Base-by-base conservation (phyloP, 768 basidiomycete genomes). In the Psilocybe cyanescens region DNA sequence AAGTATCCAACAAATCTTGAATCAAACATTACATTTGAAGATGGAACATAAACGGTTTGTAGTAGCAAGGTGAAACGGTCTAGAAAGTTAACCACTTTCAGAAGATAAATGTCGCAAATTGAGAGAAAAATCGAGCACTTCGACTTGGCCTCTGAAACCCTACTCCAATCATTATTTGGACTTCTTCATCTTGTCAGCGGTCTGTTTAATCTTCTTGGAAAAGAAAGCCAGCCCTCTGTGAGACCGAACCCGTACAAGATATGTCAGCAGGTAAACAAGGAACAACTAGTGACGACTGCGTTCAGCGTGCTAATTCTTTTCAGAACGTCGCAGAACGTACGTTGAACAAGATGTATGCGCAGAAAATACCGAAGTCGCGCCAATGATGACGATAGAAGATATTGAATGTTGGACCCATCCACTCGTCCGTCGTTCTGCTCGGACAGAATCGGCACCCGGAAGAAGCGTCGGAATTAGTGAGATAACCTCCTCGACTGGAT, bases 401-500 rank as follows among this genome's bases (percentile, higher is more conserved):
- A 65, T 87, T 88, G 74, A 92, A 90, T 62, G 67, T 75, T 8
- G 65, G 62, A 3, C 66, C 74, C 55, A 91, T 73, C 77, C 84
- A 91, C 52, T 81, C 68, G 65, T 89, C 81, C 3, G 87, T 87
- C 2, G 76, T 81, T 6, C 76, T 65, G 30, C 79, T 78, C 1
- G 83, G 74, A 64, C 90, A 90, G 70, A 84, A 89, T 16, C 76
- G 64, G 70, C 90, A 93, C 8, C 67, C 73, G 4, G 72, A 68
- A 0, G 80, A 80, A 1, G 87, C 83, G 28, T 77, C 67, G 0
- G 83, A 75, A 64, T 90, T 82, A 60, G 77, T 78, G 33, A 92
- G 68, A 68, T 87, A 88, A 3, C 90, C 90, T 0, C 90, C 86
- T 4, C 77, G 71, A 3, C 60, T 60, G 0, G 72, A 57, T 11